A percentile compares a stretch with the other conserved stretches of the same genome.
Conservation (phyloP, 495 filamentous ascomycete species). For the Sordaria brevicollis region DNA sequence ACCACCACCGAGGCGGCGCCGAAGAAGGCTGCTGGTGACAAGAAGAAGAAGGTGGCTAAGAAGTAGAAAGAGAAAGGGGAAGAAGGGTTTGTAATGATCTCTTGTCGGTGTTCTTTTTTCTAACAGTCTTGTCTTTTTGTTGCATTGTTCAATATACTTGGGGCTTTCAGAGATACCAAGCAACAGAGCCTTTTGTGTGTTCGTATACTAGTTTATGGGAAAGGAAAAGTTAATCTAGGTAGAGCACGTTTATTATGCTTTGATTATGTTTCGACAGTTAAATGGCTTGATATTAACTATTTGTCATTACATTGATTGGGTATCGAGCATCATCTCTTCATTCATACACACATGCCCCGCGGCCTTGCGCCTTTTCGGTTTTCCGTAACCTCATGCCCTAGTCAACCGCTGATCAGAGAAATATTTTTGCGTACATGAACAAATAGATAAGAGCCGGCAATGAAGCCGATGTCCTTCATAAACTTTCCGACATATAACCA, state of each 20-base stretch:
- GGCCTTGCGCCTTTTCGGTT: not conserved
- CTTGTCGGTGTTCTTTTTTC: not conserved
- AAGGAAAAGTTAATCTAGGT: not conserved
- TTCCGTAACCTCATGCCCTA: not conserved
- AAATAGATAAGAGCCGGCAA: not conserved
- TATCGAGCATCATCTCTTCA: not conserved
- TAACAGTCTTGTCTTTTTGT: not conserved
- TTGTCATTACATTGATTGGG: not conserved
- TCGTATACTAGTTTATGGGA: not conserved
- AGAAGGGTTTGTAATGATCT: not conserved
- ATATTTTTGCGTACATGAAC: not conserved
- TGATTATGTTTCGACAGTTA: not conserved
- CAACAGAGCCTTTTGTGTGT: not conserved
- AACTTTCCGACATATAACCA: not conserved
- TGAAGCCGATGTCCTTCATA: not conserved
- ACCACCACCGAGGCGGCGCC: conserved; percentile 3
- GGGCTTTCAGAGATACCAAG: not conserved
- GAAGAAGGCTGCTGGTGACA: conserved; percentile 4
- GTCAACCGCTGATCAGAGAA: not conserved
- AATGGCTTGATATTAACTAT: not conserved
- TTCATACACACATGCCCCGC: not conserved
- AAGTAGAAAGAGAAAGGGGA: not conserved
- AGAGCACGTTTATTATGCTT: not conserved
- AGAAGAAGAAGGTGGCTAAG: conserved; percentile 2
- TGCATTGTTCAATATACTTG: not conserved